Evolutionary conservation across 192 early-diverging fungal genomes (phyloP), one percentile per base, ranked within the genome.

Genomic region (Coemansia sp.): DNA sequence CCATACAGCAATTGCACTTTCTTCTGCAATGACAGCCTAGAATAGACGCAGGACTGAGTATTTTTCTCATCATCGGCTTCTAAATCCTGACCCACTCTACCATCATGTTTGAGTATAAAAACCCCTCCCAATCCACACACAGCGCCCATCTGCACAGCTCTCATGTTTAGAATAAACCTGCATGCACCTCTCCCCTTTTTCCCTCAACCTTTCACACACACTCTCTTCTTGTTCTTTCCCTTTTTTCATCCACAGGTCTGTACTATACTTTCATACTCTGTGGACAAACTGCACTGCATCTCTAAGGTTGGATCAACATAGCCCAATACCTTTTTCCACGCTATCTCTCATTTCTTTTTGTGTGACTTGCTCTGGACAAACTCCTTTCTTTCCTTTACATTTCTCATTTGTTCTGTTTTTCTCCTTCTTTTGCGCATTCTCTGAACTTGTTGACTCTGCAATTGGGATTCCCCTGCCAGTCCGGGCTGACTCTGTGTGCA

Each of bases 211-310:
- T 44, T 44, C 38, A 44, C 38, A 44, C 38, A 44, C 38, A 44
- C 38, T 50, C 8, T 53, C 56, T 32, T 49, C 49, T 66, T 56
- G 7, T 32, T 44, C 26, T 23, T 56, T 59, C 58, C 57, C 24
- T 26, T 59, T 49, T 31, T 66, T 60, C 21, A 16, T 12, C 54
- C 25, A n/a, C 18, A 32, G 48, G 54, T 34, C 60, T 62, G 60
- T 53, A 65, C 63, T 65, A 65, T 65, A 65, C 63, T 65, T 21
- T 55, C 54, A 21, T 56, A 22, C 48, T 26, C 63, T 56, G 63
- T 65, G 63, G 54, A 54, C 12, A n/a, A n/a, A 4, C 38, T 44
- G 38, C 51, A 21, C 24, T 27, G 27, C 44, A 60, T 34, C 27
- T 8, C 58, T n/a, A 62, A 62, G 60, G 60, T 62, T 51, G 38